Conservation (phyloP, 140 eudicot species). For the Bidens hawaiensis region DNA sequence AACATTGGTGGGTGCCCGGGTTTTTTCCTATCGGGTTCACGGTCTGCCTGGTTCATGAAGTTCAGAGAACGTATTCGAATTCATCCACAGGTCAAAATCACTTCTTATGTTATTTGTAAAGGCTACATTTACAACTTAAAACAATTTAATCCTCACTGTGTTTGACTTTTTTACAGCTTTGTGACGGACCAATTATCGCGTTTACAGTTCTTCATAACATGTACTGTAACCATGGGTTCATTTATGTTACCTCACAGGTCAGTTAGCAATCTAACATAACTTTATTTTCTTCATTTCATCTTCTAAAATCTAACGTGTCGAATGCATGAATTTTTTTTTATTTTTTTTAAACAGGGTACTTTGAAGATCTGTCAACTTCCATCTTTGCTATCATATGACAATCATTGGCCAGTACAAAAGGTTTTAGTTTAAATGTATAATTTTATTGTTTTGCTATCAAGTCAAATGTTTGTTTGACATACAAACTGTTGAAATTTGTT, state of each 20-base stretch:
- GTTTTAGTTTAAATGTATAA: constrained; percentile 26
- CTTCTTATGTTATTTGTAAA: neutral
- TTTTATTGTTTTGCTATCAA: neutral
- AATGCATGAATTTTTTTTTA: constrained; percentile 8
- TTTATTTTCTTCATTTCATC: neutral
- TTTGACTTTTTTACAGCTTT: constrained; percentile 46
- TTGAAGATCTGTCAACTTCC: constrained; percentile 96
- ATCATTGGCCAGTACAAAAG: constrained; percentile 98
- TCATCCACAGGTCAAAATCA: constrained; percentile 69
- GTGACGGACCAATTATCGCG: constrained; percentile 92
- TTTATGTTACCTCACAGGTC: constrained; percentile 89
- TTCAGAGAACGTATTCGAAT: constrained; percentile 89
- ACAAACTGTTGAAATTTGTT: constrained; percentile 1
- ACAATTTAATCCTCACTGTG: constrained; percentile 9
- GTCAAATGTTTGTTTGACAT: neutral
- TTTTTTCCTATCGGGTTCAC: constrained; percentile 70
- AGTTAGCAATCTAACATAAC: too few relatives aligned
- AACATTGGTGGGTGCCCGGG: constrained; percentile 91
- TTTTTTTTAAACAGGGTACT: constrained; percentile 75
- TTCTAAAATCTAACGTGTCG: neutral
- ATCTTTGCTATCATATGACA: constrained; percentile 69
- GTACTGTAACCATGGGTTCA: constrained; percentile 93
- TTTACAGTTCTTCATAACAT: constrained; percentile 94
- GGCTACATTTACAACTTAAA: too few relatives aligned
- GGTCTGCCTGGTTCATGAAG: constrained; percentile 94